phyloP scores from a whole-genome alignment of 768 basidiomycete species.

The Piloderma croceum region DNA sequence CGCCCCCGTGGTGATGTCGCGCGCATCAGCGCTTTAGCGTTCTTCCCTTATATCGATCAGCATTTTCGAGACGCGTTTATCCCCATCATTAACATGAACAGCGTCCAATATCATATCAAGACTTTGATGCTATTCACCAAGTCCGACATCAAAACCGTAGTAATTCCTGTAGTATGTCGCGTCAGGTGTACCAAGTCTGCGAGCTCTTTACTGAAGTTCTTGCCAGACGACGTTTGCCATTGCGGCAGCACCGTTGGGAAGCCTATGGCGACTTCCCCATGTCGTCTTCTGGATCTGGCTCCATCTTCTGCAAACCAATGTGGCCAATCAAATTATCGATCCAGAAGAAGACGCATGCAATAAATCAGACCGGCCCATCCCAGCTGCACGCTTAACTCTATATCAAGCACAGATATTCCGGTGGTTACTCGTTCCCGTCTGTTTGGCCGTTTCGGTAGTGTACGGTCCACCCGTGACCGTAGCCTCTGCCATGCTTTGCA shows the following conservation, averaged over 20 bases:
- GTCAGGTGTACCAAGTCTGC: background rate
- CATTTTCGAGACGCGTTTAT: too few relatives aligned
- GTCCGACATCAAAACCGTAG: constrained; percentile 1
- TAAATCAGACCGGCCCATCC: constrained; percentile 41
- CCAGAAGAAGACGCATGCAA: constrained; percentile 40
- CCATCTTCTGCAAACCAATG: constrained; percentile 39
- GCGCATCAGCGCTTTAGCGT: too few relatives aligned
- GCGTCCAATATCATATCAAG: background rate
- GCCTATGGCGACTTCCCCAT: constrained; percentile 15
- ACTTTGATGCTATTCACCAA: background rate
- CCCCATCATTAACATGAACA: too few relatives aligned
- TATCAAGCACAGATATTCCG: constrained; percentile 30
- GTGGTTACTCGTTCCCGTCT: constrained; percentile 30
- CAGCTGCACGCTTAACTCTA: constrained; percentile 36
- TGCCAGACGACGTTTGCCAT: constrained; percentile 28
- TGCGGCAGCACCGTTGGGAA: constrained; percentile 27
- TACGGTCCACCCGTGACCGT: constrained; percentile 27
- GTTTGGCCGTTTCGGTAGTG: constrained; percentile 27
- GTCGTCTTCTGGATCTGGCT: constrained; percentile 39
- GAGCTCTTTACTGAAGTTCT: background rate
- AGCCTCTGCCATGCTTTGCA: constrained; percentile 29
- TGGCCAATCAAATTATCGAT: constrained; percentile 40
- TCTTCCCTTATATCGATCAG: too few relatives aligned
- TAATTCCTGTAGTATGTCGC: constrained; percentile 1
- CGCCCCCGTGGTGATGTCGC: too few relatives aligned